phyloP scores from a whole-genome alignment of 1,139 yeast genomes.

The Saccharomyces pastorianus region DNA sequence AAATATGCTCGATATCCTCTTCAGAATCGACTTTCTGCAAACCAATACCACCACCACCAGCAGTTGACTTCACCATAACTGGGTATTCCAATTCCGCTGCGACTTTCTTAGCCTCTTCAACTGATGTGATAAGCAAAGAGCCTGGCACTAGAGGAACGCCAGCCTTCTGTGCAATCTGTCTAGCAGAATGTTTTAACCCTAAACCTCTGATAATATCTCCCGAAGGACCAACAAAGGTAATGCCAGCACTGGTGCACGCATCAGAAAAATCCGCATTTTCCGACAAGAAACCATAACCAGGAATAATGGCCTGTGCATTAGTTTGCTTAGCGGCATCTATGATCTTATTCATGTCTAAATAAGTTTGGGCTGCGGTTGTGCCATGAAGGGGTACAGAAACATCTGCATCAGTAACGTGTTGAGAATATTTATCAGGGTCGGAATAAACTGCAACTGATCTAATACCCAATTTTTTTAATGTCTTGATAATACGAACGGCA shows the following conservation, averaged over 20 bases:
- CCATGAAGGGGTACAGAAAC: conserved; percentile 74
- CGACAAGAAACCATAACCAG: conserved; percentile 94
- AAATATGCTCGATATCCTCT: conserved; percentile 71
- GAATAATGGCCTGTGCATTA: conserved; percentile 86
- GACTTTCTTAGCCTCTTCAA: conserved; percentile 64
- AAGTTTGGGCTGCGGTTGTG: conserved; percentile 79
- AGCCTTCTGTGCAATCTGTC: conserved; percentile 82
- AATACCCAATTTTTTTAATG: conserved; percentile 72
- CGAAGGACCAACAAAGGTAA: conserved; percentile 89
- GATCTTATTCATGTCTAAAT: conserved; percentile 75
- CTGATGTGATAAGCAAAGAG: conserved; percentile 63
- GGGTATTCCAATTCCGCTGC: conserved; percentile 84
- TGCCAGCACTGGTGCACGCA: conserved; percentile 70
- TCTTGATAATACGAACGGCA: conserved; percentile 86
- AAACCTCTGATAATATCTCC: conserved; percentile 85
- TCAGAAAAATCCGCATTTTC: conserved; percentile 96
- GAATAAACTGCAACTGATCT: conserved; percentile 82
- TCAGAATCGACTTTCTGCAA: conserved; percentile 83
- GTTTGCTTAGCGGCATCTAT: conserved; percentile 75
- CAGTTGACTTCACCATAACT: conserved; percentile 92
- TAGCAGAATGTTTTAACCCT: conserved; percentile 92
- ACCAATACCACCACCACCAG: conserved; percentile 99
- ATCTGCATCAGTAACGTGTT: conserved; percentile 79
- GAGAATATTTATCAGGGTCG: conserved; percentile 80
- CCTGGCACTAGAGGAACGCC: conserved; percentile 95